These are phyloP conservation scores for Sclerospora graminicola DNA, from an alignment of 352 stramenopile genomes.

Conservation along the genomic window DNA sequence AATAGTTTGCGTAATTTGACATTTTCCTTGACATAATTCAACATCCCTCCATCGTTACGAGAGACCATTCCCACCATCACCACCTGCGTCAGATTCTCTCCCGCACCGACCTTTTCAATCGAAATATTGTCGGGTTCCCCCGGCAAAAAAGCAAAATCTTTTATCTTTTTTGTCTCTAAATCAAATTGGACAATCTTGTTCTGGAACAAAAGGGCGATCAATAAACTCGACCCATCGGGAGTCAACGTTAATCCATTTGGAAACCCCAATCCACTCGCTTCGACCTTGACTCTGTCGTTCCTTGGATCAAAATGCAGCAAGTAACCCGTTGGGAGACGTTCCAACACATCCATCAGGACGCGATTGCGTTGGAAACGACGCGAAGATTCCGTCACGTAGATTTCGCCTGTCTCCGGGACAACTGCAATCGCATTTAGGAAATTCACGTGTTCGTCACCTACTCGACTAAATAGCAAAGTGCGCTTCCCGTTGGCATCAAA, in stretches of 20 bases:
- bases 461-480: conserved; percentile 42
- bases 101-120: conserved; percentile 21
- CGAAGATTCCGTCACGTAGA: conserved; percentile 54
- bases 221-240: conserved; percentile 24
- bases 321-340: conserved; percentile 31
- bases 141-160: conserved; percentile 52
- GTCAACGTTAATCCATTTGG: conserved; percentile 39
- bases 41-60: conserved; percentile 19
- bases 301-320: conserved; percentile 39
- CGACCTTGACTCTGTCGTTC: conserved; percentile 16
- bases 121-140: conserved; percentile 43
- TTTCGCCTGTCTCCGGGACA: conserved; percentile 21
- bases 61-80: conserved; percentile 37
- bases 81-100: conserved; percentile 17
- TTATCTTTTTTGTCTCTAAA: conserved; percentile 26
- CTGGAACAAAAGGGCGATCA: conserved; percentile 40
- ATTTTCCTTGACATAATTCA: conserved; percentile 22
- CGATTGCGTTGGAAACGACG: conserved; percentile 34
- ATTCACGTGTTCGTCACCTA: conserved; percentile 24
- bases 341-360: conserved; percentile 37
- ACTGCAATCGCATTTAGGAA: conserved; percentile 47
- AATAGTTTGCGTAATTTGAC: conserved; percentile 50
- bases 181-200: conserved; percentile 53
- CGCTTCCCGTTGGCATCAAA: conserved; percentile 43
- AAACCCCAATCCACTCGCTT: conserved; percentile 26